A percentile compares a stretch with the other conserved stretches of the same genome.
These are phyloP conservation scores for Entomortierella parvispora DNA, from an alignment of 192 early-diverging fungal genomes.

Conservation along the genomic window DNA sequence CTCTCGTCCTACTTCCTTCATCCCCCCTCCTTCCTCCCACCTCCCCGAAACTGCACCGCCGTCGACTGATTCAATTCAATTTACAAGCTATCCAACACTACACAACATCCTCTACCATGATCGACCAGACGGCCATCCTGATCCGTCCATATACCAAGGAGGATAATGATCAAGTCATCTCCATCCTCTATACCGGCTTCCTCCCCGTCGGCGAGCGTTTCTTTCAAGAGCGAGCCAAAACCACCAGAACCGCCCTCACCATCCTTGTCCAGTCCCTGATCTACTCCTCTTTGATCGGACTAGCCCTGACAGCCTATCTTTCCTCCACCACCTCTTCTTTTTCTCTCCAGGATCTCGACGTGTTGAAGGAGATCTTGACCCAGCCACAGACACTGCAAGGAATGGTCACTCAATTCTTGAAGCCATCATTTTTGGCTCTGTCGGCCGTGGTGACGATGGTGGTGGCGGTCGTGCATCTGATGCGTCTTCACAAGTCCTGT, in stretches of 20 bases:
- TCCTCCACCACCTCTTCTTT: neutral
- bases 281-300: conserved; percentile 21
- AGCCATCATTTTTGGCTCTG: conserved; percentile 15
- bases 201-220: neutral
- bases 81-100: neutral
- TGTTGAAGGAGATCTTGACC: neutral
- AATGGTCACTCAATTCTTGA: conserved; percentile 14
- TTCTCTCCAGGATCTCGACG: neutral
- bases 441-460: conserved; percentile 7
- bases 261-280: conserved; percentile 20
- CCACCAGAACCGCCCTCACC: conserved; percentile 6
- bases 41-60: neutral
- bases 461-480: conserved; percentile 2
- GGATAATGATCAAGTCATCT: conserved; percentile 34
- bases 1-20: neutral
- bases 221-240: conserved; percentile 1
- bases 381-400: conserved; percentile 2
- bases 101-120: neutral
- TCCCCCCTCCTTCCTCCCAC: neutral
- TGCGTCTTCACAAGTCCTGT: neutral
- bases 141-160: conserved; percentile 27
- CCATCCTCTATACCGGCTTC: conserved; percentile 19
- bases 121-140: conserved; percentile 25
- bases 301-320: conserved; percentile 9
- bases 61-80: neutral